Conservation (phyloP, 257 asterid species). For the Plantago elongata region DNA sequence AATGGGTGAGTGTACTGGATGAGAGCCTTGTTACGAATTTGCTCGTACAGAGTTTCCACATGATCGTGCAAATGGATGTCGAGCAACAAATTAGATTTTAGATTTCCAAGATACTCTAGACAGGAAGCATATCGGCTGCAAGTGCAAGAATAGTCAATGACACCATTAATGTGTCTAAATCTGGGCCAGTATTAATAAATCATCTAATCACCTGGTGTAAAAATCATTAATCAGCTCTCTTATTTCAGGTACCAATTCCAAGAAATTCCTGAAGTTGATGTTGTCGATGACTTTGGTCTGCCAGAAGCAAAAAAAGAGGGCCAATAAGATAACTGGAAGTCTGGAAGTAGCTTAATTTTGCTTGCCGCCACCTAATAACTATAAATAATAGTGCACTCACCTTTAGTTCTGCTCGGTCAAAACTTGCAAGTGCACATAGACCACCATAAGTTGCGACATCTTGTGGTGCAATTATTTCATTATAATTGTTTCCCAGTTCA, state of each 20-base stretch:
- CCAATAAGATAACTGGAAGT: slow-evolving; percentile 8
- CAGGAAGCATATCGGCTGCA: slow-evolving; percentile 95
- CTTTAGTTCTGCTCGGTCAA: slow-evolving; percentile 93
- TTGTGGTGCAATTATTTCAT: slow-evolving; percentile 87
- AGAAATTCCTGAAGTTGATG: slow-evolving; percentile 70
- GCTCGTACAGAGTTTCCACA: slow-evolving; percentile 78
- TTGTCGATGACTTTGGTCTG: slow-evolving; percentile 99
- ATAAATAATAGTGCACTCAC: slow-evolving; percentile 23
- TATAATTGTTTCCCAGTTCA: slow-evolving; percentile 71
- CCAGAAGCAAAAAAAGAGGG: slow-evolving; percentile 19
- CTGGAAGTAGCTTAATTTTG: slow-evolving; percentile 8
- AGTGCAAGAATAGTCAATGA: background rate
- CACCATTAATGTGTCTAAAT: no score
- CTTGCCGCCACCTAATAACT: background rate
- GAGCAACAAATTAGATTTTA: slow-evolving; percentile 74
- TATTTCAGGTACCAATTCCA: slow-evolving; percentile 92
- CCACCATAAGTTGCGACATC: slow-evolving; percentile 99
- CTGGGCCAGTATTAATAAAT: background rate
- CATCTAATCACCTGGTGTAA: slow-evolving; percentile 66
- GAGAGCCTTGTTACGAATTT: slow-evolving; percentile 93
- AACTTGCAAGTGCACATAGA: slow-evolving; percentile 95
- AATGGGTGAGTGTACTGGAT: slow-evolving; percentile 94
- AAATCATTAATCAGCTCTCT: slow-evolving; percentile 95
- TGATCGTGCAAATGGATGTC: slow-evolving; percentile 96
- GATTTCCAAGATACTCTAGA: slow-evolving; percentile 80